These are phyloP conservation scores for Cytospora mali DNA, from an alignment of 2,329 filamentous ascomycete species.

Conservation along the genomic window DNA sequence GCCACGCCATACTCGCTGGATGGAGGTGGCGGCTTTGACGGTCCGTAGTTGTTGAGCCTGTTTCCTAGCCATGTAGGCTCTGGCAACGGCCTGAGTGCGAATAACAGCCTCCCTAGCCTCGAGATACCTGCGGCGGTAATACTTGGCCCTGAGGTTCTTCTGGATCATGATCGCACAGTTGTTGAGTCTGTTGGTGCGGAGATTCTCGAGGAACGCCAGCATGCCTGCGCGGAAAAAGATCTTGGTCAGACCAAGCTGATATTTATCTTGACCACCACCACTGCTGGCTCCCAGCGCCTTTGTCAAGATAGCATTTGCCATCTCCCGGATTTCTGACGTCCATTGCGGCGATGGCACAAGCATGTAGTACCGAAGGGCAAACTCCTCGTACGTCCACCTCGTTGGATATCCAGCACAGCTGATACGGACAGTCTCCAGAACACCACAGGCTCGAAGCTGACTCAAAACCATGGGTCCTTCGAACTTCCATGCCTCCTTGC, in stretches of 20 bases:
- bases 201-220: constrained; percentile 95
- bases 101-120: constrained; percentile 83
- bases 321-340: constrained; percentile 90
- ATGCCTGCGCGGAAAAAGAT: constrained; percentile 99
- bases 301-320: constrained; percentile 89
- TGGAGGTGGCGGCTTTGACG: constrained; percentile 85
- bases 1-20: constrained; percentile 93
- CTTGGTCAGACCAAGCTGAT: constrained; percentile 95
- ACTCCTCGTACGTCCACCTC: constrained; percentile 98
- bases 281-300: constrained; percentile 82
- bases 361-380: constrained; percentile 98
- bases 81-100: constrained; percentile 73
- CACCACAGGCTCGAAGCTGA: constrained; percentile 96
- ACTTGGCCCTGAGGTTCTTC: constrained; percentile 95
- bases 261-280: constrained; percentile 81
- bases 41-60: constrained; percentile 79
- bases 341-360: constrained; percentile 85
- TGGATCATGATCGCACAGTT: constrained; percentile 97
- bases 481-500: constrained; percentile 95
- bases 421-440: constrained; percentile 96
- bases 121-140: constrained; percentile 89
- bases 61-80: constrained; percentile 78
- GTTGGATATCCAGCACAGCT: constrained; percentile 97
- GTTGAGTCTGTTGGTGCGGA: constrained; percentile 87
- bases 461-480: constrained; percentile 98